These are phyloP conservation scores for Lumnitzera littorea DNA, from an alignment of 345 rosid species.

Conservation along the genomic window DNA sequence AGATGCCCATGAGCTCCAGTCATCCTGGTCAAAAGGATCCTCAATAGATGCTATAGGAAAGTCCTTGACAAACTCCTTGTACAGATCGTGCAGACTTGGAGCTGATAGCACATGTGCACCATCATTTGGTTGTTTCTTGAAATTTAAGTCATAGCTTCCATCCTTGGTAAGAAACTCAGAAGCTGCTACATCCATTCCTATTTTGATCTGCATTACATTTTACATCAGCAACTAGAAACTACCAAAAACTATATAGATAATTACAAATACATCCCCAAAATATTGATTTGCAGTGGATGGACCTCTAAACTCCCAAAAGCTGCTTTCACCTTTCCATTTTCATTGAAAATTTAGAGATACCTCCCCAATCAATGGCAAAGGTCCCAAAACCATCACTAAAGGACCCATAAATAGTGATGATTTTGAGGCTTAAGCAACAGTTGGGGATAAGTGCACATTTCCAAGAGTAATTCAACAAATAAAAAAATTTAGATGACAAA, in stretches of 20 bases:
- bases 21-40: slow-evolving; percentile 99
- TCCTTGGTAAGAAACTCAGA: slow-evolving; percentile 86
- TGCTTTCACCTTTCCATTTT: too few species aligned
- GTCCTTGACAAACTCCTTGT: slow-evolving; percentile 75
- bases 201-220: slow-evolving; percentile 63
- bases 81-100: slow-evolving; percentile 71
- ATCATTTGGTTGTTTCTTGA: slow-evolving; percentile 93
- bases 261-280: background rate
- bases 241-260: background rate
- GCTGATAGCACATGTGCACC: slow-evolving; percentile 78
- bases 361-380: too few species aligned
- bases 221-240: background rate
- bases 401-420: too few species aligned
- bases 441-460: too few species aligned
- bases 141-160: slow-evolving; percentile 83
- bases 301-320: background rate
- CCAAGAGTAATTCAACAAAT: too few species aligned
- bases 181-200: slow-evolving; percentile 99
- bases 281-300: background rate
- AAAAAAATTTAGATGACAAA: slow-evolving; percentile 4
- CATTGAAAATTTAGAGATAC: too few species aligned
- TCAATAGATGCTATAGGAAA: slow-evolving; percentile 93
- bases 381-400: too few species aligned
- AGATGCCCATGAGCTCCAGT: slow-evolving; percentile 92
- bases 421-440: too few species aligned